phyloP scores from a whole-genome alignment of 1,284 basidiomycete genomes.

The Chondrostereum purpureum region DNA sequence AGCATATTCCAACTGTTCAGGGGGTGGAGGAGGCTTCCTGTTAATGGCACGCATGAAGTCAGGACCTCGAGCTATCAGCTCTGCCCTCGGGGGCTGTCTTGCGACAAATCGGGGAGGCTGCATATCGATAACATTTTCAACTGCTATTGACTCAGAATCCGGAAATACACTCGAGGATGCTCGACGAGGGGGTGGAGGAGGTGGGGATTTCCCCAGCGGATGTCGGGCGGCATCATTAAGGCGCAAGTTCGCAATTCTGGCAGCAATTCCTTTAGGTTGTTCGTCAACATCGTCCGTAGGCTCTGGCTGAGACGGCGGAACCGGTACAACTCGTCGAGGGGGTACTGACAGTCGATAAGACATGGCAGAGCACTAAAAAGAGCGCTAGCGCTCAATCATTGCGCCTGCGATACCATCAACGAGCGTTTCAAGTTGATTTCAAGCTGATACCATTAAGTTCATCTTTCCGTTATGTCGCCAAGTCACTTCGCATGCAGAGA shows the following conservation, averaged over 20 bases:
- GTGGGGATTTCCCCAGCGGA: conserved; percentile 11
- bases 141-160: conserved; percentile 1
- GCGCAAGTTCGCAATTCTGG: conserved; percentile 24
- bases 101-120: not conserved
- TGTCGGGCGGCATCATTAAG: conserved; percentile 15
- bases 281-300: conserved; percentile 3
- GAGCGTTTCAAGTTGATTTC: too few relatives aligned
- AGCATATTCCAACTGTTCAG: conserved; percentile 3
- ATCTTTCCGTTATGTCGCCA: too few relatives aligned
- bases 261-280: conserved; percentile 20
- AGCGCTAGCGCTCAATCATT: too few relatives aligned
- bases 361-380: too few relatives aligned
- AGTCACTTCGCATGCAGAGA: too few relatives aligned
- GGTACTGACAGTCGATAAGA: conserved; percentile 14
- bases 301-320: conserved; percentile 19
- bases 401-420: too few relatives aligned
- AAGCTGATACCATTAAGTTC: too few relatives aligned
- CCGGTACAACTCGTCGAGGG: conserved; percentile 21
- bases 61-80: conserved; percentile 13
- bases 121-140: not conserved
- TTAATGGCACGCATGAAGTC: conserved; percentile 24
- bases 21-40: conserved; percentile 27
- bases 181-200: conserved; percentile 12
- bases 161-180: not conserved
- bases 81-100: conserved; percentile 8